These are phyloP conservation scores for Chrysopogon serrulatus DNA, from an alignment of 176 grass and related monocot species.

Conservation along the genomic window DNA sequence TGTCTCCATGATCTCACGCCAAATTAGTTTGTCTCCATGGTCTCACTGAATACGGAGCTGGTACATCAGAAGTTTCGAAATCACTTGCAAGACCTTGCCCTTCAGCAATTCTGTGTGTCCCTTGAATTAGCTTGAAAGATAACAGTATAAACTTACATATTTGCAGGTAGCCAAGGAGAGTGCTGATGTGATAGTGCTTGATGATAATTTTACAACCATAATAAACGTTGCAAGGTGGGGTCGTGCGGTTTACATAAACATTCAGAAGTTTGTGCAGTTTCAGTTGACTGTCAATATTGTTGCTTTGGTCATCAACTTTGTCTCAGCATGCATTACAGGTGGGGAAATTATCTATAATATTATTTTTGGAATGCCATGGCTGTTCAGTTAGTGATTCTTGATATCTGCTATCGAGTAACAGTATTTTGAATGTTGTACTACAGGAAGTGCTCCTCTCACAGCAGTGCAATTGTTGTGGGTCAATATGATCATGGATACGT, in stretches of 20 bases:
- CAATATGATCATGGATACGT: slow-evolving; percentile 99
- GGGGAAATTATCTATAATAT: not conserved
- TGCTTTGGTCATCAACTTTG: slow-evolving; percentile 79
- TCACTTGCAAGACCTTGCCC: not conserved
- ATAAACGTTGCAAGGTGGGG: slow-evolving; percentile 82
- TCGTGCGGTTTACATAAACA: slow-evolving; percentile 86
- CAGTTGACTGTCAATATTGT: slow-evolving; percentile 93
- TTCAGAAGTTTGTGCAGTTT: slow-evolving; percentile 94
- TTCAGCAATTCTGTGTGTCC: not conserved
- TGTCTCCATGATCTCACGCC: not conserved
- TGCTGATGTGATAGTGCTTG: slow-evolving; percentile 81
- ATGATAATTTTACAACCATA: slow-evolving; percentile 86
- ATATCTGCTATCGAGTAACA: not conserved
- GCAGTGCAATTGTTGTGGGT: slow-evolving; percentile 97
- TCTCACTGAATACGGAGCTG: not conserved
- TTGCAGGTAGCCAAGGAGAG: slow-evolving; percentile 87
- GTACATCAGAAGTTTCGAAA: not conserved
- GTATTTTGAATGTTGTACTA: not conserved
- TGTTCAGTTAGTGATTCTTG: not conserved
- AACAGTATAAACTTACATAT: not conserved
- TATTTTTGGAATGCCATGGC: not conserved
- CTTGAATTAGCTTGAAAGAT: not conserved
- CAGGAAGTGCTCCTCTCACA: slow-evolving; percentile 85
- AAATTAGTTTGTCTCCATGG: not conserved
- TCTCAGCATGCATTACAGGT: slow-evolving; percentile 81